Evolutionary conservation across 352 stramenopile genomes (phyloP), one percentile per base, ranked within the genome.

Genomic region (Pythium rhizo-oryzae): DNA sequence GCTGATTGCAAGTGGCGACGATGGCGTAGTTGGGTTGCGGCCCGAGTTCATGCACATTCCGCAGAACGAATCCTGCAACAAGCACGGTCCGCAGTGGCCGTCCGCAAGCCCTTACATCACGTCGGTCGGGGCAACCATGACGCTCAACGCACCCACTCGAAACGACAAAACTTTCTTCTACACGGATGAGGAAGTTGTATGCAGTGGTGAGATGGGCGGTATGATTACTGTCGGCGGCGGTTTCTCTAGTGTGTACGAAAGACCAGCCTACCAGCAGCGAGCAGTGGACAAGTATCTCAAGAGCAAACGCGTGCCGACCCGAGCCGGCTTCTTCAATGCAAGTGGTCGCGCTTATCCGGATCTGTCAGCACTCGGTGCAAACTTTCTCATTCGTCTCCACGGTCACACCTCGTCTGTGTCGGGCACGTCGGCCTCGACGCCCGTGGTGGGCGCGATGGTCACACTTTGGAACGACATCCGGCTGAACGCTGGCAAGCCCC

Each of bases 51-150:
- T 81, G 24, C 89, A 92, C 24, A 57, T 93, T 0, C 59, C 78
- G 0, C 30, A 47, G 1, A 74, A 79, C 25, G 71, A 93, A 23
- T 82, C 81, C 15, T 96, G 86, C 70, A 74, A 78, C 41, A 77
- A 89, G 59, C 77, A 80, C 56, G 85, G 81, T 0, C 85, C 89
- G 2, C 84, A 94, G 62, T 94, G 85, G 85, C 85, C 88, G 16
- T 87, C 80, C 13, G 81, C 76, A 11, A 97, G 87, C 51, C 93
- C 93, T 15, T 98, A 97, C 73, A 85, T 98, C 62, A 97, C 90
- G 4, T 82, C 91, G 0, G 93, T 98, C 9, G 93, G 93, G 25
- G 93, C 87, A 6, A 97, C 93, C n/a, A 94, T 93, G 83, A 67
- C 78, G 37, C 64, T 93, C 3, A 67, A 52, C 21, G 18, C 59